Evolutionary conservation across 2,329 filamentous ascomycete genomes (phyloP).

Genomic region (Exserohilum turcica): DNA sequence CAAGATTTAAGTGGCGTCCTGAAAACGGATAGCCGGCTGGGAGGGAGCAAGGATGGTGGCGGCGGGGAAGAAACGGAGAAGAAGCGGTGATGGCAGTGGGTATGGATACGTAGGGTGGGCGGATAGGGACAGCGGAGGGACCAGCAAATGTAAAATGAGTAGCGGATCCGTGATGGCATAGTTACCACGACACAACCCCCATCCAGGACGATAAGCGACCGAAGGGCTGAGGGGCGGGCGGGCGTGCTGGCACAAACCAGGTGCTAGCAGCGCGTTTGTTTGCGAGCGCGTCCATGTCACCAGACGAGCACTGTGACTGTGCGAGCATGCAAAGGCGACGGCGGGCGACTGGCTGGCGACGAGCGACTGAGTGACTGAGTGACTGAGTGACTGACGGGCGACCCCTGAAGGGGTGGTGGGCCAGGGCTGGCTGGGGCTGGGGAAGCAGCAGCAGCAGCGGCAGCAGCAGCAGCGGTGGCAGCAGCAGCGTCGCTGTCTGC

Average conservation of each 20-base stretch:
- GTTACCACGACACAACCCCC: constrained; percentile 30
- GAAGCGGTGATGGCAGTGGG: constrained; percentile 45
- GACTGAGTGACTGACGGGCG: no score
- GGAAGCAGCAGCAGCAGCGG: no score
- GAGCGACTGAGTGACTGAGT: no score
- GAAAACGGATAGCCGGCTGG: constrained; percentile 43
- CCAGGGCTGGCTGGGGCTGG: constrained; percentile 30
- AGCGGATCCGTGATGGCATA: constrained; percentile 36
- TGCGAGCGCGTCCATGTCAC: constrained; percentile 36
- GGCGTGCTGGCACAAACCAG: constrained; percentile 30
- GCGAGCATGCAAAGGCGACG: constrained; percentile 16
- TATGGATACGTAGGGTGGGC: constrained; percentile 45
- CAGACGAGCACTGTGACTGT: constrained; percentile 23
- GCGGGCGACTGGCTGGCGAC: no score
- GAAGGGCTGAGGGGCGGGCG: constrained; percentile 25
- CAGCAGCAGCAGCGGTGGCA: no score
- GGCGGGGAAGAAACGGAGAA: constrained; percentile 48
- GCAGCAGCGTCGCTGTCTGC: constrained; percentile 28
- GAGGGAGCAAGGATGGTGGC: constrained; percentile 42
- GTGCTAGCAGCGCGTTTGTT: constrained; percentile 26
- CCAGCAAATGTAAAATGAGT: constrained; percentile 39
- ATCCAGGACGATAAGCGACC: constrained; percentile 34
- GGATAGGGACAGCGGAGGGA: constrained; percentile 46
- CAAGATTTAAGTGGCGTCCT: constrained; percentile 50
- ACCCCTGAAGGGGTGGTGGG: constrained; percentile 40